Evolutionary conservation across 1,139 yeast genomes (phyloP).

Genomic region (Geotrichum histeridarum): DNA sequence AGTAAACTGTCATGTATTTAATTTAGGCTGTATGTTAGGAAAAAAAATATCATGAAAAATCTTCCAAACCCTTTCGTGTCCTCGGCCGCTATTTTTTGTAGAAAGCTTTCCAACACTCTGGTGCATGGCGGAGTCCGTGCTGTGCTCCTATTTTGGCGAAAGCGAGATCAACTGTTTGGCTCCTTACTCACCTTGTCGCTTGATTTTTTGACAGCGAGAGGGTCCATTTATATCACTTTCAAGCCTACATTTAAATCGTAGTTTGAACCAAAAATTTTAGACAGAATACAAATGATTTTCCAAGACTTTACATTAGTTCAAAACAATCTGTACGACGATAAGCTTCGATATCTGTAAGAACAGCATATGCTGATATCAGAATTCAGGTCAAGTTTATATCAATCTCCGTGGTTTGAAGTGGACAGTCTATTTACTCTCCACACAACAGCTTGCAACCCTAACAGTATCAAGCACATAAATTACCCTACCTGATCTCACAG

Average conservation of each 20-base stretch:
- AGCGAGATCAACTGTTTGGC: conserved; percentile 62
- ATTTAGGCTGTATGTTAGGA: conserved; percentile 19
- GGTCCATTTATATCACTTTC: conserved; percentile 47
- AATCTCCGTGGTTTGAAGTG: too few species aligned
- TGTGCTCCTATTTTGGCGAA: conserved; percentile 94
- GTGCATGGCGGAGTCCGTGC: conserved; percentile 48
- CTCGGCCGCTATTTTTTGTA: neutral
- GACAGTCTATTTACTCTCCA: too few species aligned
- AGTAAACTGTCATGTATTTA: conserved; percentile 21
- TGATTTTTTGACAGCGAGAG: conserved; percentile 40
- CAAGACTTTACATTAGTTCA: too few species aligned
- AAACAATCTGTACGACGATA: too few species aligned
- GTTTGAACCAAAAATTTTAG: neutral
- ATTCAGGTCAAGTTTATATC: too few species aligned
- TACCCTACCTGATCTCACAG: neutral
- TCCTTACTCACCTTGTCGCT: conserved; percentile 67
- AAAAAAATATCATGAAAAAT: conserved; percentile 28
- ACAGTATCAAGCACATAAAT: neutral
- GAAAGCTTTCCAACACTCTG: conserved; percentile 90
- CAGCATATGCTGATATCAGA: too few species aligned
- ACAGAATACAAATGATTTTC: too few species aligned
- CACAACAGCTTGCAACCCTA: too few species aligned
- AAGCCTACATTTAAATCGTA: neutral
- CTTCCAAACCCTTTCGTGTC: conserved; percentile 95
- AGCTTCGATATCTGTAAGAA: too few species aligned